Evolutionary conservation across 352 stramenopile species (phyloP).

Genomic region (Globisporangium apiculatum): DNA sequence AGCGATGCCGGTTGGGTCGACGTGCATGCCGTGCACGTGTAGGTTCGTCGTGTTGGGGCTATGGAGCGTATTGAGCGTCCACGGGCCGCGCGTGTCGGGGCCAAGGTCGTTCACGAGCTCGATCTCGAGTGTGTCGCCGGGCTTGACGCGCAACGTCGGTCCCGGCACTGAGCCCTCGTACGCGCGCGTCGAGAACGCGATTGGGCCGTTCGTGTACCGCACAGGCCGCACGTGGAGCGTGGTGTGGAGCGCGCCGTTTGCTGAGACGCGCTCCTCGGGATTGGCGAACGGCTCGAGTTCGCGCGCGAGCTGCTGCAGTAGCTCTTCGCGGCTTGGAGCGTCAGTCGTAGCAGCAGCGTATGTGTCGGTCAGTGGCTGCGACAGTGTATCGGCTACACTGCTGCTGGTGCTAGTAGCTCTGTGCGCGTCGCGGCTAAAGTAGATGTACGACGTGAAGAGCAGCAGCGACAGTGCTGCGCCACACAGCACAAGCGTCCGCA

Average conservation of each 20-base stretch:
- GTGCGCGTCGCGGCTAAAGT: not conserved
- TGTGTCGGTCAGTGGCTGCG: not conserved
- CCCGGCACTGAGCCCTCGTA: slow-evolving; percentile 58
- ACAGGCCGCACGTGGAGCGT: slow-evolving; percentile 35
- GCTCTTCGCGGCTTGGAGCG: slow-evolving; percentile 4
- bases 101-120: slow-evolving; percentile 48
- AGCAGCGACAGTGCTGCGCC: slow-evolving; percentile 1
- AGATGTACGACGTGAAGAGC: slow-evolving; percentile 9
- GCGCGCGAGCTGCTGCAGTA: slow-evolving; percentile 19
- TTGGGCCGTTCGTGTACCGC: slow-evolving; percentile 40
- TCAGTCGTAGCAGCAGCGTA: not conserved
- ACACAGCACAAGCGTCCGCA: slow-evolving; percentile 9
- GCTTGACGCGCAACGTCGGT: slow-evolving; percentile 47
- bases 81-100: slow-evolving; percentile 26
- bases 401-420: not conserved
- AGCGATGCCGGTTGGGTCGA: slow-evolving; percentile 65
- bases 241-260: slow-evolving; percentile 57
- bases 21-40: slow-evolving; percentile 80
- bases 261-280: slow-evolving; percentile 27
- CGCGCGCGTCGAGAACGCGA: slow-evolving; percentile 65
- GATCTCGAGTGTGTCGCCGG: slow-evolving; percentile 59
- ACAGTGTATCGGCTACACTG: not conserved
- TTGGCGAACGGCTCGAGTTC: slow-evolving; percentile 29
- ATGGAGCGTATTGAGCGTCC: slow-evolving; percentile 54
- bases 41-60: slow-evolving; percentile 74